Percentiles rank a stretch among this genome's conserved stretches.
phyloP scores from a whole-genome alignment of 805 yeast genomes.

The Hanseniaspora taiwanica region DNA sequence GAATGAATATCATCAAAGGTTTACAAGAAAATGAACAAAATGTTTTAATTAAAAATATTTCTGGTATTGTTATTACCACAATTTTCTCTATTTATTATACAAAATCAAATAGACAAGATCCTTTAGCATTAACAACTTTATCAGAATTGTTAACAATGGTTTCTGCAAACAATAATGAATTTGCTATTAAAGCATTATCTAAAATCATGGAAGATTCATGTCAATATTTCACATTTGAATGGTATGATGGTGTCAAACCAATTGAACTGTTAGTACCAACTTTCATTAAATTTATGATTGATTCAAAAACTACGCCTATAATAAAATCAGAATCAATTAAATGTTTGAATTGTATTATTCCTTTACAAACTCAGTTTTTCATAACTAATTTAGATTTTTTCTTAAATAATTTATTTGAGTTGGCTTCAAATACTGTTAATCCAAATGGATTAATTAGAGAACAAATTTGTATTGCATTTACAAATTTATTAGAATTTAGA shows the following conservation, averaged over 20 bases:
- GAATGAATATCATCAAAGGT: conserved; percentile 31
- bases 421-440: conserved; percentile 47
- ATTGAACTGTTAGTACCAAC: conserved; percentile 52
- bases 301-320: conserved; percentile 23
- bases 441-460: conserved; percentile 40
- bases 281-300: conserved; percentile 38
- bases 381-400: conserved; percentile 52
- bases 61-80: conserved; percentile 83
- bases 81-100: conserved; percentile 40
- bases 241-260: conserved; percentile 41
- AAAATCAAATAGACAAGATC: conserved; percentile 23
- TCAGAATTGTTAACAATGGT: conserved; percentile 55
- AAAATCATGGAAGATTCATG: conserved; percentile 88
- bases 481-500: conserved; percentile 54
- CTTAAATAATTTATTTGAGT: conserved; percentile 46
- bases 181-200: conserved; percentile 53
- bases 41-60: conserved; percentile 60
- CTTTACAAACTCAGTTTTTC: conserved; percentile 54
- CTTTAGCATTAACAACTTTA: conserved; percentile 50
- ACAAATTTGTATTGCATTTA: conserved; percentile 67
- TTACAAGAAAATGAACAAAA: conserved; percentile 14
- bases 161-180: conserved; percentile 30
- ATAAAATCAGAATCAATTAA: conserved; percentile 51
- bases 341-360: conserved; percentile 67
- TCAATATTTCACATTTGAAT: conserved; percentile 46